Evolutionary conservation across 495 filamentous ascomycete genomes (phyloP).

Genomic region (Aspergillus leporis): DNA sequence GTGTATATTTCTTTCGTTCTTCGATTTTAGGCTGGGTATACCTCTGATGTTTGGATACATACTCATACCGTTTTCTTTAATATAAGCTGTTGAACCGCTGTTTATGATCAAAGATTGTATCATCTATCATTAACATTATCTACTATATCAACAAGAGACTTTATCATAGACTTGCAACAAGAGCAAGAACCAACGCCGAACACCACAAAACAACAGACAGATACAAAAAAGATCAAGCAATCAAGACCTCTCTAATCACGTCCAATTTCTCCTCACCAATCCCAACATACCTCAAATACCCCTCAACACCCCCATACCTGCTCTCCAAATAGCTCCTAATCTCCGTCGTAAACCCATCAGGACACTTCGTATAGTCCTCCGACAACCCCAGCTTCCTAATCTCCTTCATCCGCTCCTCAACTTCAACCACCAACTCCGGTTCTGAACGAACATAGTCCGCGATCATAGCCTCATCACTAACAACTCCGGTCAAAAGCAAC

Average conservation of each 20-base stretch:
- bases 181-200: not conserved
- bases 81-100: not conserved
- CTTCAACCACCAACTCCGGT: conserved; percentile 59
- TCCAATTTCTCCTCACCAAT: conserved; percentile 45
- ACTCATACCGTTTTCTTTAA: not conserved
- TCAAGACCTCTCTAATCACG: conserved; percentile 30
- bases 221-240: conserved; percentile 14
- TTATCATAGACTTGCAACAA: not conserved
- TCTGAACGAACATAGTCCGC: conserved; percentile 69
- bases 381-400: conserved; percentile 66
- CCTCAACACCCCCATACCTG: conserved; percentile 59
- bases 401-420: conserved; percentile 63
- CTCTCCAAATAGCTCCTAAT: conserved; percentile 51
- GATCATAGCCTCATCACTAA: conserved; percentile 56
- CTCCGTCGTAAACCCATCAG: conserved; percentile 52
- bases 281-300: conserved; percentile 62
- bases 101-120: not conserved
- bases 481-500: conserved; percentile 56
- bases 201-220: not conserved
- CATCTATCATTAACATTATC: conserved; percentile 4
- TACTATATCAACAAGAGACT: not conserved
- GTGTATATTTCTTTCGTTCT: not conserved
- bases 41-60: not conserved
- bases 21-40: not conserved
- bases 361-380: conserved; percentile 66